Evolutionary conservation across 495 filamentous ascomycete species (phyloP), one percentile per base, ranked within the genome.

Genomic region (Trichoderma orchidacearum): DNA sequence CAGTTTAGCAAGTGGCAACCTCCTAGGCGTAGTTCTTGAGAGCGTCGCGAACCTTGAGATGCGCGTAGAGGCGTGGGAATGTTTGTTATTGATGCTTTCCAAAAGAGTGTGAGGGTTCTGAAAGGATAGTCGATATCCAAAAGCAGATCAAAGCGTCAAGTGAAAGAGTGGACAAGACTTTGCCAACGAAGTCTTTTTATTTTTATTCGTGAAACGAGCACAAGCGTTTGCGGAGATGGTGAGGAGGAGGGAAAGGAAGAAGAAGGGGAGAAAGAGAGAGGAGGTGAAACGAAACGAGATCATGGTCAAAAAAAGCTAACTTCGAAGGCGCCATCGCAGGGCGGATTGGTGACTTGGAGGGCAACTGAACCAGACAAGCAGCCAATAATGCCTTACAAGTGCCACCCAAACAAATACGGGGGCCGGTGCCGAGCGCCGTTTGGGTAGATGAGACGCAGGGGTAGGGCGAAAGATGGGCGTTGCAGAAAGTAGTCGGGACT

Each of bases 161-260:
- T 60, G 62, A 68, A 59, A 53, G 63, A 63, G 61, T 61, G 57
- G 60, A 48, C 53, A 66, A 74, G 73, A 77, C 76, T 79, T 73
- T 79, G 76, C 76, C 75, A 79, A 79, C 76, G 76, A 76, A 77
- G 75, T 68, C 75, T 73, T 32, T 30, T 55, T 15, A 27, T 41
- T 41, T 3, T 21, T 48, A 13, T 9, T 48, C 6, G 41, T 48
- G 41, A 48, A 48, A 48, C 41, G 6, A 27, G 21, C 18, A 13
- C 18, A 27, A 48, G 15, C 41, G 41, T 23, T 7, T 6, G 21
- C 23, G 41, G 18, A 48, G 41, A 27, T 25, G 21, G 41, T 25
- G 41, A 48, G 41, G 21, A 23, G 13, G 18, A 23, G 21, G 34
- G n/a, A 15, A 6, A 23, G 41, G 1, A 23, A 48, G 41, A 25